A percentile compares a stretch with the other conserved stretches of the same genome.
Evolutionary conservation across 441 rosid genomes (phyloP).

Genomic region (Francoa sonchifolia): DNA sequence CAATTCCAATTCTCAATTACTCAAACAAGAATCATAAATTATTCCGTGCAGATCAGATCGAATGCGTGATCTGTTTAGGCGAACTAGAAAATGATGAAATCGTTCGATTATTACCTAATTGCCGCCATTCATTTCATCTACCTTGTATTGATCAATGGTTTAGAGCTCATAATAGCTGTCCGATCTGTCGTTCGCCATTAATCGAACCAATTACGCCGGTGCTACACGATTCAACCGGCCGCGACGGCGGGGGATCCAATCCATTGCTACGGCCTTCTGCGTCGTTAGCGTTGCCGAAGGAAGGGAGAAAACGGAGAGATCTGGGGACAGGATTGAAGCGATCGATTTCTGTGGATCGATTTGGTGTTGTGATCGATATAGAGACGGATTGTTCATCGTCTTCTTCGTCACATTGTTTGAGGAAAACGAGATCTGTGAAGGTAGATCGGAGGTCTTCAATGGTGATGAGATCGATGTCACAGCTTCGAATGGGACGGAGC

Average conservation of each 20-base stretch:
- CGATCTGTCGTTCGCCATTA: constrained; percentile 31
- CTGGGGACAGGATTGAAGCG: constrained; percentile 15
- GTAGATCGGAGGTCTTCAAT: constrained; percentile 22
- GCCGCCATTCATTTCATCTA: constrained; percentile 43
- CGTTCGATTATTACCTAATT: constrained; percentile 35
- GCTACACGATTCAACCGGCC: background rate
- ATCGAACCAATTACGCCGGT: background rate
- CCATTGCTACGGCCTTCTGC: constrained; percentile 15
- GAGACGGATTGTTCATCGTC: background rate
- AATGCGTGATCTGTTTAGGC: constrained; percentile 45
- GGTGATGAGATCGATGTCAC: constrained; percentile 24
- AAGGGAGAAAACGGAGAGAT: constrained; percentile 5
- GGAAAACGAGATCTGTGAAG: constrained; percentile 11
- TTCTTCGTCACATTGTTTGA: constrained; percentile 9
- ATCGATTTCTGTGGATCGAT: constrained; percentile 33
- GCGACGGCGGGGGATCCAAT: background rate
- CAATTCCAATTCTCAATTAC: constrained; percentile 33
- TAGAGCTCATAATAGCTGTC: constrained; percentile 28
- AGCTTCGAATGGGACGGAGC: constrained; percentile 14
- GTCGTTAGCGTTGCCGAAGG: constrained; percentile 18
- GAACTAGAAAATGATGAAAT: constrained; percentile 31
- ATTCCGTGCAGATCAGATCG: constrained; percentile 17
- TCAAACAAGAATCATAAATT: constrained; percentile 5
- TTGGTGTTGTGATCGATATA: constrained; percentile 12
- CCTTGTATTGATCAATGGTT: constrained; percentile 43